Conservation (phyloP, 2,329 filamentous ascomycete genomes). For the Cytospora chrysosperma region DNA sequence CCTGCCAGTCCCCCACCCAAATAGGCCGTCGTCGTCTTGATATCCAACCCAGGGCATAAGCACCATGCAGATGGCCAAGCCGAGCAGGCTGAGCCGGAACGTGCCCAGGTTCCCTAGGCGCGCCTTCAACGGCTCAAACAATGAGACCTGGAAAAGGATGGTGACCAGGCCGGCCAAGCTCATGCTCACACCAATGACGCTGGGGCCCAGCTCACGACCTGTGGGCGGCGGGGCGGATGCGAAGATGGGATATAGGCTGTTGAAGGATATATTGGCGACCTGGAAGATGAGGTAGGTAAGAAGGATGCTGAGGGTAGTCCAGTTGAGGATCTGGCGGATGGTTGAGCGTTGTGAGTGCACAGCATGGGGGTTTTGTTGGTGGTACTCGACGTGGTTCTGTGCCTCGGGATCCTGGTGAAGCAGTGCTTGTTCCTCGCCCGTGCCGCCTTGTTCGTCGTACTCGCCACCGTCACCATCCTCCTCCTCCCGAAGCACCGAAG, state of each 20-base stretch:
- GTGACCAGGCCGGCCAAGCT: slow-evolving; percentile 82
- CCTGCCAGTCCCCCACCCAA: slow-evolving; percentile 61
- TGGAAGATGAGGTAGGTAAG: slow-evolving; percentile 90
- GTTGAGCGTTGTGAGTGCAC: slow-evolving; percentile 40
- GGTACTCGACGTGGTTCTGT: slow-evolving; percentile 34
- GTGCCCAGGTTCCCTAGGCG: slow-evolving; percentile 82
- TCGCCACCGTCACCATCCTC: slow-evolving; percentile 26
- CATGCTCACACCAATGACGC: slow-evolving; percentile 80
- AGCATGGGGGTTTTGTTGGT: slow-evolving; percentile 47
- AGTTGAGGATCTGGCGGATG: slow-evolving; percentile 65
- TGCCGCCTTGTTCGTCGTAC: slow-evolving; percentile 19
- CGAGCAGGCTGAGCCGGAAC: slow-evolving; percentile 75
- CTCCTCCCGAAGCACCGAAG: slow-evolving; percentile 5
- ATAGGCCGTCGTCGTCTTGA: slow-evolving; percentile 54
- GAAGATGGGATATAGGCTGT: slow-evolving; percentile 93
- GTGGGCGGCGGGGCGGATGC: slow-evolving; percentile 72
- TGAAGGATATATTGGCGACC: slow-evolving; percentile 90
- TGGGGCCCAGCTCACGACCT: slow-evolving; percentile 72
- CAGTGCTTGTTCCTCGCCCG: slow-evolving; percentile 18
- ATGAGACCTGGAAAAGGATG: slow-evolving; percentile 83
- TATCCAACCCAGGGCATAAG: slow-evolving; percentile 91
- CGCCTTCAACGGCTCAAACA: slow-evolving; percentile 77
- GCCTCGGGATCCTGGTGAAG: slow-evolving; percentile 19
- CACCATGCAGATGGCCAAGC: slow-evolving; percentile 78
- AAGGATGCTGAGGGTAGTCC: slow-evolving; percentile 79